Base-by-base conservation (phyloP, 306 rosid genomes). In the Corylus avellana region DNA sequence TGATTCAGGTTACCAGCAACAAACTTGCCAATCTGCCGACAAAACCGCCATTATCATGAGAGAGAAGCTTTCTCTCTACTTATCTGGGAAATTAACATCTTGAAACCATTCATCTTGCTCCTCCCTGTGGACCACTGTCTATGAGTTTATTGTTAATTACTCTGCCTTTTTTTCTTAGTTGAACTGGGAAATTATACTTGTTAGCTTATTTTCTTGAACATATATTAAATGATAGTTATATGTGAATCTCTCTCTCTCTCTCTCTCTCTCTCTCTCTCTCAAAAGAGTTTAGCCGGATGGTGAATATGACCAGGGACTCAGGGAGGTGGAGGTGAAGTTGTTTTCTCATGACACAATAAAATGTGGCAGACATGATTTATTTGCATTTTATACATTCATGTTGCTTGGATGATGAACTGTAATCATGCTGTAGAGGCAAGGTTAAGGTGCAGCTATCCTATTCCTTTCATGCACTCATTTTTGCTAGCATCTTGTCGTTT, bases 1-100 rank as follows among this genome's bases (percentile, higher is more conserved):
- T 71, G 97, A 94, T 81, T 74, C 85, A 0, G 88, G 87, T 74
- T 94, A 94, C 84, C 74, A 76, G 17, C 92, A 87, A 66, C 94
- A 89, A 83, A 85, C 47, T 37, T 85, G 98, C 18, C 87, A 89
- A 80, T 88, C 83, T 61, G 89, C 74, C 1, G 90, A 88, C 77
- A 71, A 68, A 12, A 18, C 88, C 17, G 92, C 91, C 49, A 69
- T n/a, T 54, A 13, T 58, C 46, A 50, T 78, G 39, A 88, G 98
- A 82, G 94, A 91, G 47, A 89, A 88, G 84, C 90, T 92, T 48
- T 84, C 96, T 44, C 75, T 87, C 42, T 83, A 79, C 83, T 86
- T 91, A 12, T 84, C 91, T 5, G 86, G 84, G 68, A 85, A 85
- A 75, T 7, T 83, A 73, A 64, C 78, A 25, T 13, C 17, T 44